Conservation (phyloP, 176 grass and related monocot species). For the Panicum miliaceum region DNA sequence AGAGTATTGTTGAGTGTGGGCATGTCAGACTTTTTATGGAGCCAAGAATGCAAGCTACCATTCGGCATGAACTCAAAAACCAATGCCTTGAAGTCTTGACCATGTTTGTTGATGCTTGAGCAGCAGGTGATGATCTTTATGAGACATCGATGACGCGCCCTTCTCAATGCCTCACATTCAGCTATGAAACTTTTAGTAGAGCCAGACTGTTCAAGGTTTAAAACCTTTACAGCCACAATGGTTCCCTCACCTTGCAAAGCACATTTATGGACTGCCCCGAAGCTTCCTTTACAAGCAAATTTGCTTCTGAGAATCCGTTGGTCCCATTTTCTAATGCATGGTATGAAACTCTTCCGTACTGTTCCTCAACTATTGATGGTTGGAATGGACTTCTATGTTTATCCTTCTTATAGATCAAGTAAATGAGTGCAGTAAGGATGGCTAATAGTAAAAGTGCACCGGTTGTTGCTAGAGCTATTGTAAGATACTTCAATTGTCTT, state of each 20-base stretch:
- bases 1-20: background rate
- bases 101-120: slow-evolving; percentile 8
- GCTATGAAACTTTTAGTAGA: slow-evolving; percentile 30
- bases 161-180: slow-evolving; percentile 34
- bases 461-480: background rate
- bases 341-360: slow-evolving; percentile 14
- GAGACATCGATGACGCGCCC: slow-evolving; percentile 31
- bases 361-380: background rate
- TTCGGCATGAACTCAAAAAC: slow-evolving; percentile 51
- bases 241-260: background rate
- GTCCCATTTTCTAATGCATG: slow-evolving; percentile 10
- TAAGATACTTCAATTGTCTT: background rate
- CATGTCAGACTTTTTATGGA: slow-evolving; percentile 10
- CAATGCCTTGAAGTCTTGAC: slow-evolving; percentile 48
- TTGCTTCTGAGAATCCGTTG: slow-evolving; percentile 11
- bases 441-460: background rate
- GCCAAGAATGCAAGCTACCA: slow-evolving; percentile 34
- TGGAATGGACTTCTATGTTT: background rate
- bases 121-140: slow-evolving; percentile 47
- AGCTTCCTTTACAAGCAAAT: slow-evolving; percentile 24
- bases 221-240: slow-evolving; percentile 41
- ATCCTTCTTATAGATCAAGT: background rate
- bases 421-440: background rate
- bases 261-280: slow-evolving; percentile 20
- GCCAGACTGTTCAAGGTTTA: slow-evolving; percentile 26